These are phyloP conservation scores for Murraya paniculata DNA, from an alignment of 345 rosid genomes.

Conservation along the genomic window DNA sequence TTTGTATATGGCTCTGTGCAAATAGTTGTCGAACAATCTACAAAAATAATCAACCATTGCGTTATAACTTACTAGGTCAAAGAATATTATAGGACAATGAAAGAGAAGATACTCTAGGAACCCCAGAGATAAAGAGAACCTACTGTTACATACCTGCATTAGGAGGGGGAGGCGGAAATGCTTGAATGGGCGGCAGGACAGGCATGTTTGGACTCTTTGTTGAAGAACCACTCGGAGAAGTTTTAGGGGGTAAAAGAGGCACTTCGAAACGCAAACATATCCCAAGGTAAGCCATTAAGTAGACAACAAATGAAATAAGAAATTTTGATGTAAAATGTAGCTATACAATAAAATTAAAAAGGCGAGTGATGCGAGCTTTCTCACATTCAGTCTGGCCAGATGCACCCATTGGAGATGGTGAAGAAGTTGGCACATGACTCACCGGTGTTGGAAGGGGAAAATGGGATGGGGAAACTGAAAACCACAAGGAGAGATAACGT, in stretches of 20 bases:
- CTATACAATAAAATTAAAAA: neutral
- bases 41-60: constrained; percentile 19
- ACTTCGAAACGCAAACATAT: constrained; percentile 41
- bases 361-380: constrained; percentile 1
- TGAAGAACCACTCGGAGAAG: constrained; percentile 41
- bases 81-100: constrained; percentile 6
- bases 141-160: constrained; percentile 60
- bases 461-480: constrained; percentile 39
- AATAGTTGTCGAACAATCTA: constrained; percentile 74
- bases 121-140: constrained; percentile 4
- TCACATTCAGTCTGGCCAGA: constrained; percentile 46
- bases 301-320: neutral
- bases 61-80: constrained; percentile 15
- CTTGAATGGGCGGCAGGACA: constrained; percentile 52
- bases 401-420: constrained; percentile 48
- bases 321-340: neutral
- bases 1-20: constrained; percentile 86
- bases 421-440: constrained; percentile 33
- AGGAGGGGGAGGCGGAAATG: constrained; percentile 96
- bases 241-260: constrained; percentile 37
- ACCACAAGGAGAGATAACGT: constrained; percentile 10
- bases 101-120: constrained; percentile 9
- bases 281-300: constrained; percentile 28
- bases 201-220: constrained; percentile 58
- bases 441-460: constrained; percentile 34